Conservation (phyloP, 2,329 filamentous ascomycete species). For the Bipolaris cookei region DNA sequence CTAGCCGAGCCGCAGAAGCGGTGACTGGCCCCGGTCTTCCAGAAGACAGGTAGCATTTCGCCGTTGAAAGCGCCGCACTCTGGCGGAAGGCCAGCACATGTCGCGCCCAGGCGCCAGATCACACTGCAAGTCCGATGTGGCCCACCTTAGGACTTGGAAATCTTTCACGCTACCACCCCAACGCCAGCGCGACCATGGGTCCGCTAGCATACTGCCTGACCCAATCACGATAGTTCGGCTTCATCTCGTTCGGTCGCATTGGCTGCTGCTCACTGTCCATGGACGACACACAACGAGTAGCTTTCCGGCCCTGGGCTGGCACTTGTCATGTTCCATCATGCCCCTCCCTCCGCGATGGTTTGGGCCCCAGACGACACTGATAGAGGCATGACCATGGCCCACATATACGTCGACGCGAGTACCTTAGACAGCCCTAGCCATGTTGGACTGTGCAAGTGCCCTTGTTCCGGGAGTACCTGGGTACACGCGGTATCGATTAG, state of each 20-base stretch:
- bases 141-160: constrained; percentile 16
- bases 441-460: constrained; percentile 25
- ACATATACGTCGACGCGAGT: constrained; percentile 22
- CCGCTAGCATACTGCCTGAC: neutral
- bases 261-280: constrained; percentile 22
- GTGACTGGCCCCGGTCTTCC: constrained; percentile 1
- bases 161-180: constrained; percentile 19
- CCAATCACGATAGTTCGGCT: constrained; percentile 29
- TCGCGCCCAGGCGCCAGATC: constrained; percentile 25
- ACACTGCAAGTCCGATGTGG: constrained; percentile 20
- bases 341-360: constrained; percentile 27
- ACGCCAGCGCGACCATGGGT: constrained; percentile 19
- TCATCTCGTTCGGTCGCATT: constrained; percentile 31
- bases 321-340: constrained; percentile 20
- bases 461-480: constrained; percentile 28
- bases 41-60: constrained; percentile 8
- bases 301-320: constrained; percentile 19
- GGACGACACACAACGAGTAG: constrained; percentile 24
- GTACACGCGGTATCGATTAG: constrained; percentile 27
- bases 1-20: neutral
- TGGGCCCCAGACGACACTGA: constrained; percentile 23
- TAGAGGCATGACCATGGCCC: constrained; percentile 21
- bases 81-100: constrained; percentile 9
- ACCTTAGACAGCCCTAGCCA: constrained; percentile 22
- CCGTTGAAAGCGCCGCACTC: constrained; percentile 30